phyloP scores from a whole-genome alignment of 495 filamentous ascomycete species.

The Entonaema liquescens region DNA sequence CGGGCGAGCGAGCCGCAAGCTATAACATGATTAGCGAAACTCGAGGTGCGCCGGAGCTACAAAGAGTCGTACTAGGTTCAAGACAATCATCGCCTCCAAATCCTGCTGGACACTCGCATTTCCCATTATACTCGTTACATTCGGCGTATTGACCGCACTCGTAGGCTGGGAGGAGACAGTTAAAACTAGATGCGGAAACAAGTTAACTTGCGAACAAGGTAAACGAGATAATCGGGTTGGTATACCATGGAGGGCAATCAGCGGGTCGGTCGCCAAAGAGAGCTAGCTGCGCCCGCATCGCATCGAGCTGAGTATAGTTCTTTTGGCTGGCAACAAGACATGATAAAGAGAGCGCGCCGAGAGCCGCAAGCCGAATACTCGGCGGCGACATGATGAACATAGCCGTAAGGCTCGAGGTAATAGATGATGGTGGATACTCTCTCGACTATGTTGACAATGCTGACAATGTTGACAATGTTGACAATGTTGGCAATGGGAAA shows the following conservation, averaged over 20 bases:
- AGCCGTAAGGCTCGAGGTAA: constrained; percentile 16
- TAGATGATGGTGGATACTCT: constrained; percentile 9
- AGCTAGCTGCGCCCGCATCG: constrained; percentile 60
- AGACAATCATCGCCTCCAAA: constrained; percentile 95
- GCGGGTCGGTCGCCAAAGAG: constrained; percentile 63
- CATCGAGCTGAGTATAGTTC: constrained; percentile 58
- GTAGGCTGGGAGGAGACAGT: constrained; percentile 94
- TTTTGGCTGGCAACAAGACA: constrained; percentile 51
- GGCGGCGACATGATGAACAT: constrained; percentile 50
- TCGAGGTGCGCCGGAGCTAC: background rate
- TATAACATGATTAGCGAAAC: constrained; percentile 44
- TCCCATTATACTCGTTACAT: constrained; percentile 87
- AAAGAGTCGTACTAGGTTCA: constrained; percentile 65
- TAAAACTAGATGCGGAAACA: constrained; percentile 71
- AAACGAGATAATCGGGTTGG: background rate
- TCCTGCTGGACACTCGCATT: constrained; percentile 89
- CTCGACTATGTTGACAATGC: constrained; percentile 14
- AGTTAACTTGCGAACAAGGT: constrained; percentile 28
- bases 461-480: no score
- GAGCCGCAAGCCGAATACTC: constrained; percentile 44
- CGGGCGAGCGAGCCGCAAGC: constrained; percentile 89
- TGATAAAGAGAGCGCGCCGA: constrained; percentile 54
- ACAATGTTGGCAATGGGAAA: constrained; percentile 4
- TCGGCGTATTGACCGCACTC: constrained; percentile 86
- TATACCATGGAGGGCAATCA: constrained; percentile 72